Conservation (phyloP, 2,329 filamentous ascomycete species). For the Calonectria pauciramosa region DNA sequence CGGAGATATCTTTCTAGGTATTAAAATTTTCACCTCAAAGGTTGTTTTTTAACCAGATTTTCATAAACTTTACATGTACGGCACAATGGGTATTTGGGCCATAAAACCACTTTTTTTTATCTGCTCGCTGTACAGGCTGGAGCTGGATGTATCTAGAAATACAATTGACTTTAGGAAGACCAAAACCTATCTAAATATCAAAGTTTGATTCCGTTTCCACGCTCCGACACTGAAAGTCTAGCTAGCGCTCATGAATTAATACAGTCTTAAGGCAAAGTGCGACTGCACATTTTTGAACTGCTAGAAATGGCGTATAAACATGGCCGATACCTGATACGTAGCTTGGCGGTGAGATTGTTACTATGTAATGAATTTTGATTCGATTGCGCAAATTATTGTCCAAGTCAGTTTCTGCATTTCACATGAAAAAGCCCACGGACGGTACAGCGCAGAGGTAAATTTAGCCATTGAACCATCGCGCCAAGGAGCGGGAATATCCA, state of each 20-base stretch:
- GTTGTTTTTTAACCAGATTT: too few species aligned
- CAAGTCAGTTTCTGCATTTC: neutral
- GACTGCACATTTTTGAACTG: neutral
- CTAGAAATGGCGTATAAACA: neutral
- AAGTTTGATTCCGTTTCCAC: neutral
- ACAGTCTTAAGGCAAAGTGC: neutral
- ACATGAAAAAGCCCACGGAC: neutral
- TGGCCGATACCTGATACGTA: neutral
- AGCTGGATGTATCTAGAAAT: too few species aligned
- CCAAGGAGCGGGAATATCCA: neutral
- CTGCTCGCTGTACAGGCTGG: too few species aligned
- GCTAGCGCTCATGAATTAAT: neutral
- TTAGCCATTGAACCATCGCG: neutral
- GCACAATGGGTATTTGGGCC: too few species aligned
- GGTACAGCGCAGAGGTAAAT: neutral
- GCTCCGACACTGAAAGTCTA: neutral
- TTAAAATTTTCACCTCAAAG: too few species aligned
- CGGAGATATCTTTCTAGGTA: too few species aligned
- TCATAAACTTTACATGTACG: too few species aligned
- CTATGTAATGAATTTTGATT: too few species aligned
- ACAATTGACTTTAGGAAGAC: neutral
- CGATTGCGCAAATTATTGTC: neutral
- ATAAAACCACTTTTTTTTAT: too few species aligned
- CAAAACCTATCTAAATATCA: too few species aligned
- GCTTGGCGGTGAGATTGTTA: neutral